These are phyloP conservation scores for Akanthomyces lecanii DNA, from an alignment of 2,329 filamentous ascomycete genomes.

Conservation along the genomic window DNA sequence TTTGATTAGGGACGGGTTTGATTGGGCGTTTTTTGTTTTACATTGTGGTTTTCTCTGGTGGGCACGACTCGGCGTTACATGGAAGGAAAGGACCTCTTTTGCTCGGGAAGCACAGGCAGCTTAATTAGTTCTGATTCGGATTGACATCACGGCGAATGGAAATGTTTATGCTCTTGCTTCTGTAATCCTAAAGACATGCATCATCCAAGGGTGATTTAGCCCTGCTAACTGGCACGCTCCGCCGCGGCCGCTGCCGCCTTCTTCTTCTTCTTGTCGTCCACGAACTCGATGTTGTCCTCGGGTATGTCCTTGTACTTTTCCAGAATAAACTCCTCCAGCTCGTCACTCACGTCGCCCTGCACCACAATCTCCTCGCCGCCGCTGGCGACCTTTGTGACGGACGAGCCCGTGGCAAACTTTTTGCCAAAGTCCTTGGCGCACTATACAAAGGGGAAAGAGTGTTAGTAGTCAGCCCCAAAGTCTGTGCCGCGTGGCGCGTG, in stretches of 20 bases:
- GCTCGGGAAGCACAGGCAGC: constrained; percentile 7
- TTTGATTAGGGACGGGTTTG: constrained; percentile 10
- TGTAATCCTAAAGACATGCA: not conserved
- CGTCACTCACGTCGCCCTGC: constrained; percentile 92
- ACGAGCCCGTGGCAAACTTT: constrained; percentile 93
- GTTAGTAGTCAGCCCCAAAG: no score
- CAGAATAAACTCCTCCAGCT: constrained; percentile 84
- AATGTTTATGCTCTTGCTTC: constrained; percentile 6
- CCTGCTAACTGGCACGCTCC: not conserved
- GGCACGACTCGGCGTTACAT: constrained; percentile 11
- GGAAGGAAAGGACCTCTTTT: not conserved
- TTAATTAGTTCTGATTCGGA: not conserved
- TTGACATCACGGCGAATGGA: constrained; percentile 11
- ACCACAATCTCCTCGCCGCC: constrained; percentile 96
- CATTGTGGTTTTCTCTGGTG: not conserved
- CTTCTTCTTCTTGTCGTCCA: constrained; percentile 95
- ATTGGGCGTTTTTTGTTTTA: constrained; percentile 14
- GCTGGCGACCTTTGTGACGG: constrained; percentile 81
- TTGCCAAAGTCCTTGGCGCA: constrained; percentile 95
- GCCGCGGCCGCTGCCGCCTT: constrained; percentile 29
- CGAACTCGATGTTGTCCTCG: constrained; percentile 88
- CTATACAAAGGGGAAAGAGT: constrained; percentile 17
- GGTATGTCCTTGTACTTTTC: constrained; percentile 89
- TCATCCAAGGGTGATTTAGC: not conserved
- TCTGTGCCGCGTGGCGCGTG: no score